phyloP scores from a whole-genome alignment of 192 early-diverging fungal genomes.

The Gonapodya sp. region DNA sequence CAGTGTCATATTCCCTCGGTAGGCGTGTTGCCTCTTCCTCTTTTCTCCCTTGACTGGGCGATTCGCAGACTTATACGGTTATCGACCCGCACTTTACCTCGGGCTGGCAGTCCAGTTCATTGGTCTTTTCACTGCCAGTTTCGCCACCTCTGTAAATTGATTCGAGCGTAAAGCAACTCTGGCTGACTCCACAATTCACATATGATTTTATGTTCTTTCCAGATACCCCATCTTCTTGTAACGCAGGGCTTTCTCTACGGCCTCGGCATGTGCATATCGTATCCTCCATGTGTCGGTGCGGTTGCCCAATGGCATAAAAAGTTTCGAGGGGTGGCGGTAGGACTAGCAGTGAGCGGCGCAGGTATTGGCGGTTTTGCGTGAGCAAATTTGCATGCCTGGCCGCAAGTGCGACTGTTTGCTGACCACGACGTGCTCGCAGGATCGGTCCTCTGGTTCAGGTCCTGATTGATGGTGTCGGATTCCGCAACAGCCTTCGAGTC shows the following conservation, averaged over 20 bases:
- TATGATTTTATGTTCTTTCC: background rate
- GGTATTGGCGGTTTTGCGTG: conserved; percentile 5
- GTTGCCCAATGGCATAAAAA: background rate
- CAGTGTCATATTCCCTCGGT: background rate
- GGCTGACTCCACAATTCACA: background rate
- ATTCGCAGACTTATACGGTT: conserved; percentile 5
- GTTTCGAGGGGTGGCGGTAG: background rate
- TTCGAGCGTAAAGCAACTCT: background rate
- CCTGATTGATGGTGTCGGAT: background rate
- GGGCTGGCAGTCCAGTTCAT: background rate
- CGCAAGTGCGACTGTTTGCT: too few relatives aligned
- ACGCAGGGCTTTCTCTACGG: conserved; percentile 1
- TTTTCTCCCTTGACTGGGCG: conserved; percentile 8
- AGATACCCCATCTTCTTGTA: background rate
- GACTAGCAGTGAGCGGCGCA: conserved; percentile 8
- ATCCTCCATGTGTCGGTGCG: background rate
- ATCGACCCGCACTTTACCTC: background rate
- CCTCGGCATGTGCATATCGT: background rate
- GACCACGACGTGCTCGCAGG: too few relatives aligned
- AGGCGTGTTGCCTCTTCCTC: background rate
- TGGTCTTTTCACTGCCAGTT: background rate
- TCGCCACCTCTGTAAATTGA: conserved; percentile 1
- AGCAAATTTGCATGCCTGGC: too few relatives aligned
- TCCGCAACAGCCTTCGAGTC: background rate
- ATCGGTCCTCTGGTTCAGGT: background rate